These are phyloP conservation scores for Insectozyma bohioensis DNA, from an alignment of 1,139 yeast species.

Conservation along the genomic window DNA sequence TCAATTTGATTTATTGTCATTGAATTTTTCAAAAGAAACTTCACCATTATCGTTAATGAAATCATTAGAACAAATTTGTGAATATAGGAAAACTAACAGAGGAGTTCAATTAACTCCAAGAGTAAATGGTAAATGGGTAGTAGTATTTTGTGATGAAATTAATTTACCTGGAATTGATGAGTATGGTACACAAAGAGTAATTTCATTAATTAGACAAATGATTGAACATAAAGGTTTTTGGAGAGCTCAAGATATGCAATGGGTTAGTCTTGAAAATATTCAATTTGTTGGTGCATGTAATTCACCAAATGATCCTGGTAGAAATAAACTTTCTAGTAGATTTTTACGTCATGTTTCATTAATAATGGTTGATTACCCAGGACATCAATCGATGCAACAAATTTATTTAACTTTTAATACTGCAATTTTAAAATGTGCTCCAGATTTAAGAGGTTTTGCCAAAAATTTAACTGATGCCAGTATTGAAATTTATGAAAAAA, in stretches of 20 bases:
- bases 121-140: constrained; percentile 67
- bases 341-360: constrained; percentile 69
- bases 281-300: constrained; percentile 96
- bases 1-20: constrained; percentile 58
- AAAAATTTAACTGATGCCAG: constrained; percentile 61
- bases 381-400: constrained; percentile 56
- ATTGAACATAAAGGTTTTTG: constrained; percentile 79
- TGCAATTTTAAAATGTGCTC: constrained; percentile 63
- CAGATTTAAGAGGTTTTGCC: constrained; percentile 58
- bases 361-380: constrained; percentile 81
- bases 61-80: constrained; percentile 73
- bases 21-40: constrained; percentile 86
- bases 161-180: constrained; percentile 74
- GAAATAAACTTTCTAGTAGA: constrained; percentile 58
- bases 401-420: constrained; percentile 63
- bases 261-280: constrained; percentile 67
- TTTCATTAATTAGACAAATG: constrained; percentile 75
- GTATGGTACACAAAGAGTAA: constrained; percentile 76
- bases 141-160: constrained; percentile 89
- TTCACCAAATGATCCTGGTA: constrained; percentile 80
- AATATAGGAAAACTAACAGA: constrained; percentile 50
- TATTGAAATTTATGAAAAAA: constrained; percentile 57
- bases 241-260: constrained; percentile 56
- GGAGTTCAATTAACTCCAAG: constrained; percentile 63
- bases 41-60: constrained; percentile 61